Evolutionary conservation across 257 asterid genomes (phyloP), one percentile per base, ranked within the genome.

Genomic region (Cynanchum wilfordii): DNA sequence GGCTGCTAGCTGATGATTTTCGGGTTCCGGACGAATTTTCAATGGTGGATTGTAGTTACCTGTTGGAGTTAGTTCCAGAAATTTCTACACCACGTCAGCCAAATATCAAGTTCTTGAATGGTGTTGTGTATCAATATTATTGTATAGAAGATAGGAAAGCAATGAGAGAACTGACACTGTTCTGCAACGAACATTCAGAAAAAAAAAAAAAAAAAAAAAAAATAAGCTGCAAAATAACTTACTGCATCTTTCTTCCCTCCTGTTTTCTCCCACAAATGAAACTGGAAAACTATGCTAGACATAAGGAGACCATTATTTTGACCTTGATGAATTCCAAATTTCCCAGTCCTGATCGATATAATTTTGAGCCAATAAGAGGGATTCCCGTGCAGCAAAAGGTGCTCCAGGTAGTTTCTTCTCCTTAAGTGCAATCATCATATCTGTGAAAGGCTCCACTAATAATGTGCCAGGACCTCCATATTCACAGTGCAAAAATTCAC

Each of bases 381-480:
- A 84, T 74, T 86, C 79, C 79, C 91, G 89, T 66, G 96, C 90
- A 77, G 95, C 88, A 67, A 78, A 55, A 6, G 86, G 75, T 22
- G 95, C 93, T 60, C 90, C 95, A 8, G 84, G 84, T 63, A 83
- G 86, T 68, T 75, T 74, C 82, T 79, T 81, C 77, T 89, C 95
- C 81, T 87, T 83, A 47, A 89, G 83, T 9, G 75, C 85, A 78
- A 89, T 75, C 90, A 89, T 85, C 91, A 87, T 87, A 78, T 86
- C 83, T 10, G 91, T 84, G 72, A 89, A 87, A 65, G 97, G 95
- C 81, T 87, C 93, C 58, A 89, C 81, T 79, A 79, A 54, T 66
- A 83, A 81, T 30, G 98, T 89, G 63, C 95, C 90, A 1, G 89
- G 90, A 60, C 97, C 96, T 81, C 95, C 97, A 70, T 87, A 93